Base-by-base conservation (phyloP, 306 rosid species). In the Mucuna pruriens region DNA sequence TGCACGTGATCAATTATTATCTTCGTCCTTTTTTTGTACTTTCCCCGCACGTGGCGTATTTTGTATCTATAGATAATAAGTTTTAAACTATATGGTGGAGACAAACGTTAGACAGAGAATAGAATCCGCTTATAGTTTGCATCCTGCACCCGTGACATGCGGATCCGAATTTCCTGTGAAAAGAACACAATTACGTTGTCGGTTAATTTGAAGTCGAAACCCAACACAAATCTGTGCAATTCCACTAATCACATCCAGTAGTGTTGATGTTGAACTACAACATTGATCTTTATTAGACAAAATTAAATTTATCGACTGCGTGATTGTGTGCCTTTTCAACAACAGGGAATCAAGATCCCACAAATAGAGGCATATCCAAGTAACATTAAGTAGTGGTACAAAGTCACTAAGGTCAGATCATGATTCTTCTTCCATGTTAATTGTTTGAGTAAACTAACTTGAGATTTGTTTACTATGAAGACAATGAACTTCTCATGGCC, bases 391-490 rank as follows among this genome's bases (percentile, higher is more conserved):
- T 29, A 33, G 46, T n/a, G 9, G 23, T 46, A 42, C 62, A 71
- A 29, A 29, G 13, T 16, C 16, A 40, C 19, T 22, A 5, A 16
- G 71, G 55, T 31, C 39, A 40, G 3, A 60, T n/a, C 68, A 23
- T 15, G 54, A 75, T 75, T 75, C 70, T 6, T 75, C 16, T 20
- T 23, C 9, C n/a, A n/a, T n/a, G 58, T 23, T 42, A 40, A 63
- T 46, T 46, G 74, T 6, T 64, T 19, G 38, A 4, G 22, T 46
- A 77, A 48, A 69, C 63, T 62, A 76, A 26, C 48, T 64, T 33
- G 7, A 65, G 54, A 49, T 48, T 36, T 20, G 25, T 29, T 64
- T 15, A 2, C 71, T 49, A 49, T n/a, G 25, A 49, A 4, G 65
- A 34, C 19, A 12, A 76, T 46, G 17, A 49, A 65, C 33, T 20